Percentiles rank a stretch among this genome's conserved stretches.
Evolutionary conservation across 176 grass and related monocot genomes (phyloP).

Genomic region (Zoysia japonica): DNA sequence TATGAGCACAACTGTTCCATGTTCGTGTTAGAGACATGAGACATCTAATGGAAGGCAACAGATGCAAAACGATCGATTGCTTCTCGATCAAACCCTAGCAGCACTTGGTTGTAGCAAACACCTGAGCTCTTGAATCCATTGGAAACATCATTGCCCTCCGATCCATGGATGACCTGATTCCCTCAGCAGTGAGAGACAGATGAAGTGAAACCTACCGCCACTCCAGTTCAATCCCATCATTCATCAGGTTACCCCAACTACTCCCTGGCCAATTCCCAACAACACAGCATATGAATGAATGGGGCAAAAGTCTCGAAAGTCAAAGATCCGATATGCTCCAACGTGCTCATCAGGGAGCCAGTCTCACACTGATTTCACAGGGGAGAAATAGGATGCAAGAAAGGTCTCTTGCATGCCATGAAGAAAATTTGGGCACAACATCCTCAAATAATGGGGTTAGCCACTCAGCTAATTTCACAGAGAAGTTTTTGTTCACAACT

Average conservation of each 20-base stretch:
- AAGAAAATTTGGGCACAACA: no score
- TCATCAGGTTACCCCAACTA: slow-evolving; percentile 50
- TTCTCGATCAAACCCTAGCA: neutral
- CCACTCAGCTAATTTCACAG: no score
- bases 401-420: neutral
- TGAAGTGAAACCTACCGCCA: slow-evolving; percentile 25
- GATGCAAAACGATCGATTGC: slow-evolving; percentile 5
- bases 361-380: slow-evolving; percentile 16
- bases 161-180: slow-evolving; percentile 16
- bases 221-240: slow-evolving; percentile 53
- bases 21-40: slow-evolving; percentile 36
- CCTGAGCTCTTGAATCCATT: slow-evolving; percentile 14
- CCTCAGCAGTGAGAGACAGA: slow-evolving; percentile 1
- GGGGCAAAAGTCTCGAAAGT: slow-evolving; percentile 38
- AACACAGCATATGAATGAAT: slow-evolving; percentile 21
- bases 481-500: no score
- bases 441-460: no score
- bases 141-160: slow-evolving; percentile 24
- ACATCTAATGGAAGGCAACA: slow-evolving; percentile 37
- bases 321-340: slow-evolving; percentile 28
- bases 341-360: slow-evolving; percentile 40
- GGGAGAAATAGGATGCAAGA: neutral
- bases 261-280: slow-evolving; percentile 50
- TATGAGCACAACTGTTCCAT: slow-evolving; percentile 34
- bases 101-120: neutral